Evolutionary conservation across 2,329 filamentous ascomycete species (phyloP).

Genomic region (Alternaria postmessia): DNA sequence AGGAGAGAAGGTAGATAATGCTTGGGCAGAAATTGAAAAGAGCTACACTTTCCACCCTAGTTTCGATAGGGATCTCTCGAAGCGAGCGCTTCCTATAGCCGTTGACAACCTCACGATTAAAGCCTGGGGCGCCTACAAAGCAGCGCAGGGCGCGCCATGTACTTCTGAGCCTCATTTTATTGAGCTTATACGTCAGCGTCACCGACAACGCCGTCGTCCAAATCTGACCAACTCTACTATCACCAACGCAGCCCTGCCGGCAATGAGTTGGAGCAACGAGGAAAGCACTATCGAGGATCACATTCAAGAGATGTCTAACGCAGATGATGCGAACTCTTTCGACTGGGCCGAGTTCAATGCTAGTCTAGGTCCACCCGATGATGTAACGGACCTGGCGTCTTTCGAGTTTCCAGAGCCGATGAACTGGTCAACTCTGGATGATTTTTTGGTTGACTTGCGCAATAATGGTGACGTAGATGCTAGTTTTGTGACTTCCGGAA

Average conservation of each 20-base stretch:
- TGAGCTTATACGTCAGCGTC: conserved; percentile 24
- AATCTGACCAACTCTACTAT: not conserved
- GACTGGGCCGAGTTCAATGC: not conserved
- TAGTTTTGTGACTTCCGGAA: no score
- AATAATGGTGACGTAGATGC: not conserved
- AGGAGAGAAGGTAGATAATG: conserved; percentile 40
- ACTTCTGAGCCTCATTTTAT: conserved; percentile 35
- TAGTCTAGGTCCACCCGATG: conserved; percentile 5
- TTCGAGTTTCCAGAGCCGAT: conserved; percentile 31
- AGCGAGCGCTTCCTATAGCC: conserved; percentile 54
- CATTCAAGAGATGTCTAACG: not conserved
- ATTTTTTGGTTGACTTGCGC: conserved; percentile 36
- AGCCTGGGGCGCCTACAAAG: conserved; percentile 52
- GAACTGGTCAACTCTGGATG: conserved; percentile 42
- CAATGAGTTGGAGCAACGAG: no score
- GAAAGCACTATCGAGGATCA: no score
- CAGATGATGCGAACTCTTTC: not conserved
- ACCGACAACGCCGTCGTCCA: conserved; percentile 4
- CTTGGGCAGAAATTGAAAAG: conserved; percentile 57
- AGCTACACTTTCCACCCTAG: conserved; percentile 55
- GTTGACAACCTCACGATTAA: conserved; percentile 55
- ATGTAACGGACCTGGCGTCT: not conserved
- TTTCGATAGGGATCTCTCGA: conserved; percentile 47
- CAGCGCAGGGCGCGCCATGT: conserved; percentile 14
- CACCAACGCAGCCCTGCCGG: no score